Percentiles rank a stretch among this genome's conserved stretches.
phyloP scores from a whole-genome alignment of 75 land plant species.

The Azolla pinnata region DNA sequence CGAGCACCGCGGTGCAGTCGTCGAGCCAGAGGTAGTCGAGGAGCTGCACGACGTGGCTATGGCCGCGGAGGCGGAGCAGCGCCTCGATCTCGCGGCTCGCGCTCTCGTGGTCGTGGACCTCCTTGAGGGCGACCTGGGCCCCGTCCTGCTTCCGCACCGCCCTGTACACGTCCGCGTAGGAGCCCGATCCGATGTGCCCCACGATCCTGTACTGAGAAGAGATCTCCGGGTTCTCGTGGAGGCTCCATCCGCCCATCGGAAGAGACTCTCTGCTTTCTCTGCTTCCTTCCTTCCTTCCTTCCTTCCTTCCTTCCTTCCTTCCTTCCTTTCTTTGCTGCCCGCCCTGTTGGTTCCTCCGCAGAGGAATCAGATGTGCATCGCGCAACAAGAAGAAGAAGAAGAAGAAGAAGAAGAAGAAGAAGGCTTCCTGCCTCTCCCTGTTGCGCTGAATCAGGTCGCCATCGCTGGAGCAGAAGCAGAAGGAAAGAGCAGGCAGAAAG shows the following conservation, averaged over 20 bases:
- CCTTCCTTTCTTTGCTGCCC: too few relatives aligned
- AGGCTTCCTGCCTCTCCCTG: too few relatives aligned
- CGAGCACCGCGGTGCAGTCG: conserved; percentile 52
- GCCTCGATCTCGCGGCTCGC: conserved; percentile 72
- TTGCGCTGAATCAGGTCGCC: too few relatives aligned
- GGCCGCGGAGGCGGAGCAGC: conserved; percentile 30
- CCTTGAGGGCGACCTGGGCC: conserved; percentile 70
- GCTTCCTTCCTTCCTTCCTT: too few relatives aligned
- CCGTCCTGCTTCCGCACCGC: conserved; percentile 54
- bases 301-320: too few relatives aligned
- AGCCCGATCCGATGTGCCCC: conserved; percentile 63
- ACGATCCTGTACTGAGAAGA: conserved; percentile 56
- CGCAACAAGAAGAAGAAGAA: too few relatives aligned
- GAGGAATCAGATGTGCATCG: too few relatives aligned
- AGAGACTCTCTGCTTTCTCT: too few relatives aligned
- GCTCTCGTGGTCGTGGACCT: conserved; percentile 75
- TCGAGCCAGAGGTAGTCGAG: conserved; percentile 57
- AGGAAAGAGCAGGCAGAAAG: too few relatives aligned
- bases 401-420: too few relatives aligned
- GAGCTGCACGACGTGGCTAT: conserved; percentile 54
- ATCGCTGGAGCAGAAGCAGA: too few relatives aligned
- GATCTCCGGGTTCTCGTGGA: conserved; percentile 54
- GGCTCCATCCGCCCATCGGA: conserved; percentile 51
- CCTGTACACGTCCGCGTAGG: conserved; percentile 77
- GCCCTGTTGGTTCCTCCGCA: too few relatives aligned